Conservation (phyloP, 495 filamentous ascomycete species). For the Podospora pseudopauciseta region DNA sequence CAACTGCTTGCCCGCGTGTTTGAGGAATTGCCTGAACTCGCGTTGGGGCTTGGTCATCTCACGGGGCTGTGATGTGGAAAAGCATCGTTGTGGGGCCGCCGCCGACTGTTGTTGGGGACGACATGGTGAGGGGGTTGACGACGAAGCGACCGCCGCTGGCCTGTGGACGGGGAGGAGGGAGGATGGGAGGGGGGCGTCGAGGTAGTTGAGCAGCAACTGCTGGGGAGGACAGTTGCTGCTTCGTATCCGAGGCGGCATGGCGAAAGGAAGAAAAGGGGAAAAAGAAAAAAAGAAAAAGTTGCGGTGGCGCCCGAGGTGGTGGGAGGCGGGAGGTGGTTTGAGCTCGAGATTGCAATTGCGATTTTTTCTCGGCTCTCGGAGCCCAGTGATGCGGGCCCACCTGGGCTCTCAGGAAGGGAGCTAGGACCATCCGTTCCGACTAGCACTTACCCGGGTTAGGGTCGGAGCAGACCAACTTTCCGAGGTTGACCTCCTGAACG, state of each 20-base stretch:
- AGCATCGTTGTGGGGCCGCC: slow-evolving; percentile 1
- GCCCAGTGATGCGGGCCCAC: not conserved
- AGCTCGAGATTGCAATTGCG: slow-evolving; percentile 3
- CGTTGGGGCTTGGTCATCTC: slow-evolving; percentile 20
- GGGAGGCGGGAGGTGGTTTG: not conserved
- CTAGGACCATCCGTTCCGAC: not conserved
- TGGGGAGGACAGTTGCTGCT: slow-evolving; percentile 22
- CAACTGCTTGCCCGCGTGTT: slow-evolving; percentile 9
- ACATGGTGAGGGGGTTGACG: slow-evolving; percentile 10
- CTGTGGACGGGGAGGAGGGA: not conserved
- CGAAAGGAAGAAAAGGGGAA: slow-evolving; percentile 3
- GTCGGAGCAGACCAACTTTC: not conserved
- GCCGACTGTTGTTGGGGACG: slow-evolving; percentile 10
- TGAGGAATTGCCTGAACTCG: slow-evolving; percentile 19
- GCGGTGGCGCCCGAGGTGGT: not conserved
- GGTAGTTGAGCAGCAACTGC: slow-evolving; percentile 24
- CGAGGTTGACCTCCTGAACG: not conserved
- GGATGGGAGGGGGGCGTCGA: slow-evolving; percentile 15
- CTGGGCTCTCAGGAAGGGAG: not conserved
- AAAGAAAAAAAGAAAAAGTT: slow-evolving; percentile 2
- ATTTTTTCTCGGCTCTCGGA: slow-evolving; percentile 9
- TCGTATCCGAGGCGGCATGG: slow-evolving; percentile 34
- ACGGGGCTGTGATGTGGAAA: slow-evolving; percentile 27
- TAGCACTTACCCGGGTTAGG: not conserved
- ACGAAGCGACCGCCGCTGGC: slow-evolving; percentile 12